Evolutionary conservation across 2,329 filamentous ascomycete species (phyloP).

Genomic region (Lachnellula subtilissima): DNA sequence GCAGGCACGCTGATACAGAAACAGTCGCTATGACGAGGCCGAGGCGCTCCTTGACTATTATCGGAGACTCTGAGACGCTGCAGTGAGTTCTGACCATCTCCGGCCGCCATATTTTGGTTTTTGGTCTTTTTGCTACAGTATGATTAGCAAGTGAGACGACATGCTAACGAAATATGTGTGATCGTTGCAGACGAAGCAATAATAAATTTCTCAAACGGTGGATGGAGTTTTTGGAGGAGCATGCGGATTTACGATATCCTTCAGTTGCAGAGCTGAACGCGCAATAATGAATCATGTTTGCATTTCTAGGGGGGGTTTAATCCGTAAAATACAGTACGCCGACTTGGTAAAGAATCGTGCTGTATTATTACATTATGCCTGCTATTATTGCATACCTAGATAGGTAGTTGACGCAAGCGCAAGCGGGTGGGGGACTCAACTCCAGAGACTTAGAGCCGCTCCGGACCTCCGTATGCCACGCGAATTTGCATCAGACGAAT

Average conservation of each 20-base stretch:
- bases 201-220: constrained; percentile 80
- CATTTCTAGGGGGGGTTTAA: too few species aligned
- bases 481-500: constrained; percentile 24
- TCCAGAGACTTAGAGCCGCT: constrained; percentile 2
- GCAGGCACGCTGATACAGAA: constrained; percentile 10
- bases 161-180: constrained; percentile 24
- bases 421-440: neutral
- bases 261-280: constrained; percentile 44
- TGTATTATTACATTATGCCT: constrained; percentile 9
- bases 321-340: neutral
- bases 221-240: constrained; percentile 87
- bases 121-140: neutral
- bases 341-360: neutral
- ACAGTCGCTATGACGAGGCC: constrained; percentile 95
- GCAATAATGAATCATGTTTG: constrained; percentile 3
- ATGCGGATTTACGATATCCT: constrained; percentile 86
- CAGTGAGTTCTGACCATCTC: constrained; percentile 52
- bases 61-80: constrained; percentile 92
- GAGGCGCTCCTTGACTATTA: constrained; percentile 81
- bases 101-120: neutral
- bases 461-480: constrained; percentile 13
- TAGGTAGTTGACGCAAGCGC: constrained; percentile 8
- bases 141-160: constrained; percentile 14
- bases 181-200: constrained; percentile 61
- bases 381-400: constrained; percentile 10